phyloP scores from a whole-genome alignment of 352 stramenopile genomes.

The Thalassiosira ordinaria region DNA sequence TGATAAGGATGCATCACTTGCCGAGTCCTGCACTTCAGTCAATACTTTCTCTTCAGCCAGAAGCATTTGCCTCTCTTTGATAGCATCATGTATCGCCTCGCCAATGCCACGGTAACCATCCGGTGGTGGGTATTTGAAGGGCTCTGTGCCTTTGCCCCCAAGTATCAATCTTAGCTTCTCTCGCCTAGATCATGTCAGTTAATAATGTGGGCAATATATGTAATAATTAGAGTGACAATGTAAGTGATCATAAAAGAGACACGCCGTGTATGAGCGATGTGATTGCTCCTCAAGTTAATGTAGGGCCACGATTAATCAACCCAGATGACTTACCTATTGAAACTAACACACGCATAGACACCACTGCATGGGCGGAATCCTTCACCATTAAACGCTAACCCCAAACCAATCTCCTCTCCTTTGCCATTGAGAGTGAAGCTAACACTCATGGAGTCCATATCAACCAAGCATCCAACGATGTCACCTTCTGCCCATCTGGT shows the following conservation, averaged over 20 bases:
- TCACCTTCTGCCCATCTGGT: conserved; percentile 85
- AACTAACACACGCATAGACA: conserved; percentile 88
- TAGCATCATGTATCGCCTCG: conserved; percentile 72
- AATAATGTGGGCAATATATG: neutral
- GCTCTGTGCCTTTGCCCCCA: conserved; percentile 70
- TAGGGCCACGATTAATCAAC: no score
- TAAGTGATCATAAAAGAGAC: neutral
- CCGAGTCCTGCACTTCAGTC: neutral
- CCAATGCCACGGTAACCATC: conserved; percentile 81
- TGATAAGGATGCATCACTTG: conserved; percentile 23
- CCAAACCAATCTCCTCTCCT: conserved; percentile 88
- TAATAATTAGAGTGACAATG: neutral
- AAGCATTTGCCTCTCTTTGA: conserved; percentile 70
- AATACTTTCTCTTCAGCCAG: conserved; percentile 76
- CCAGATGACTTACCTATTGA: conserved; percentile 77
- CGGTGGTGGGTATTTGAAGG: conserved; percentile 82
- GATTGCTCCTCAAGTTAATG: no score
- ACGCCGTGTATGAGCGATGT: no score
- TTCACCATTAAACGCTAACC: conserved; percentile 84
- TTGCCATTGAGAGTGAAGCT: conserved; percentile 89
- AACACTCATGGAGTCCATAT: conserved; percentile 84
- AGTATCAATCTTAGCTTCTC: conserved; percentile 87
- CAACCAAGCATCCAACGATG: conserved; percentile 84
- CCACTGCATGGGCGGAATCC: conserved; percentile 84
- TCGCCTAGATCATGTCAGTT: conserved; percentile 37